Percentiles rank a stretch among this genome's conserved stretches.
These are phyloP conservation scores for Yamadazyma laniorum DNA, from an alignment of 805 yeast species.

Conservation along the genomic window DNA sequence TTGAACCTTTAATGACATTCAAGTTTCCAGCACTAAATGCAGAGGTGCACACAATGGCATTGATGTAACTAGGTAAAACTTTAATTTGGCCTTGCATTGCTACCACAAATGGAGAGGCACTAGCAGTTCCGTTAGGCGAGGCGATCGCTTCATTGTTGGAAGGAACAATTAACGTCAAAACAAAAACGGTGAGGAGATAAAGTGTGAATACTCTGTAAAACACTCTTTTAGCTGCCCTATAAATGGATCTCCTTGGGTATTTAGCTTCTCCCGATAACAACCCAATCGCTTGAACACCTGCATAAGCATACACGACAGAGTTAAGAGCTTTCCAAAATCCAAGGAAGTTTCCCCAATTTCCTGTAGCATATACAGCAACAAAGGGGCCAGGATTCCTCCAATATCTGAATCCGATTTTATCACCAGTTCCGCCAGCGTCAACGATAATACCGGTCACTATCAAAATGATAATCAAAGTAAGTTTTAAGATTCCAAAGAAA, in stretches of 20 bases:
- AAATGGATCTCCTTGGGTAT: constrained; percentile 32
- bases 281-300: constrained; percentile 29
- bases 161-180: constrained; percentile 33
- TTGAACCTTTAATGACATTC: constrained; percentile 25
- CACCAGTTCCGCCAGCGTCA: constrained; percentile 25
- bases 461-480: constrained; percentile 22
- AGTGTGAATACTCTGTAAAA: constrained; percentile 27
- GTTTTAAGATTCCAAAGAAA: constrained; percentile 23
- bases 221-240: constrained; percentile 28
- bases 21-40: constrained; percentile 40
- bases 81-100: constrained; percentile 35
- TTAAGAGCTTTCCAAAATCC: constrained; percentile 33
- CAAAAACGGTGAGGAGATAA: constrained; percentile 30
- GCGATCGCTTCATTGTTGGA: constrained; percentile 25
- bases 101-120: constrained; percentile 42
- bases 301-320: constrained; percentile 38
- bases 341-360: constrained; percentile 33
- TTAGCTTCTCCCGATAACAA: constrained; percentile 31
- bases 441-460: constrained; percentile 20
- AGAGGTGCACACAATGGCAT: constrained; percentile 38
- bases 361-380: constrained; percentile 31
- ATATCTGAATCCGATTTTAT: constrained; percentile 31
- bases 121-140: constrained; percentile 26
- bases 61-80: constrained; percentile 35
- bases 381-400: constrained; percentile 44